A percentile compares a stretch with the other conserved stretches of the same genome.
Conservation (phyloP, 139 green algal genomes). For the Chlamydomonas incerta region DNA sequence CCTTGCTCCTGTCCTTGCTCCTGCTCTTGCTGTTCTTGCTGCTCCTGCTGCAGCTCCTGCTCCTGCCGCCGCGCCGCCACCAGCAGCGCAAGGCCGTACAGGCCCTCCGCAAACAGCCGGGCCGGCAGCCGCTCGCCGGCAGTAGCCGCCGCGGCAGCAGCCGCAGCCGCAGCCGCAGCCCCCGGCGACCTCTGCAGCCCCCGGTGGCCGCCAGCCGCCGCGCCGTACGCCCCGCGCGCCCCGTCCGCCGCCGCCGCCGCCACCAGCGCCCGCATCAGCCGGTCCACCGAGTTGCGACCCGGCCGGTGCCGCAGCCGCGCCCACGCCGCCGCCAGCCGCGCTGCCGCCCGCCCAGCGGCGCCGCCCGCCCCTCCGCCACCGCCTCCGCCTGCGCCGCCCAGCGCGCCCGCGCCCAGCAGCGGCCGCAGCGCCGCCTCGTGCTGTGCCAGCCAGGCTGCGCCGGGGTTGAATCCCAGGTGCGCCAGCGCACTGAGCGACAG, state of each 20-base stretch:
- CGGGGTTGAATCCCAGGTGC: neutral
- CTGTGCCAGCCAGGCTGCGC: neutral
- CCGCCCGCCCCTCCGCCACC: no score
- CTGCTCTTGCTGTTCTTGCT: no score
- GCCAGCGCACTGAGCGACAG: neutral
- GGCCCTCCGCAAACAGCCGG: constrained; percentile 13
- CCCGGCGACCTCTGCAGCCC: neutral
- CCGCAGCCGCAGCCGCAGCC: neutral
- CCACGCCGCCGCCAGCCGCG: constrained; percentile 19
- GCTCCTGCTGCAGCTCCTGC: no score
- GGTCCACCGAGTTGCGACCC: neutral
- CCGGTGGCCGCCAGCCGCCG: no score
- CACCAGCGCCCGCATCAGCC: constrained; percentile 1
- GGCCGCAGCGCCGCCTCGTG: constrained; percentile 1
- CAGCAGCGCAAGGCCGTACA: constrained; percentile 19
- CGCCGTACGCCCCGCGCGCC: no score
- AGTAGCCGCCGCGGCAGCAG: neutral
- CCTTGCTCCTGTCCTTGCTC: no score
- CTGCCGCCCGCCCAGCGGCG: neutral
- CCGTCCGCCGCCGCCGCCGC: neutral
- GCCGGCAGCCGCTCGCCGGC: neutral
- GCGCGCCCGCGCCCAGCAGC: neutral
- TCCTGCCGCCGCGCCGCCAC: neutral
- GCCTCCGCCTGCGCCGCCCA: neutral
- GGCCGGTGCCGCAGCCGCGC: constrained; percentile 16